Base-by-base conservation (phyloP, 2,329 filamentous ascomycete genomes). In the Eutypella sp. region DNA sequence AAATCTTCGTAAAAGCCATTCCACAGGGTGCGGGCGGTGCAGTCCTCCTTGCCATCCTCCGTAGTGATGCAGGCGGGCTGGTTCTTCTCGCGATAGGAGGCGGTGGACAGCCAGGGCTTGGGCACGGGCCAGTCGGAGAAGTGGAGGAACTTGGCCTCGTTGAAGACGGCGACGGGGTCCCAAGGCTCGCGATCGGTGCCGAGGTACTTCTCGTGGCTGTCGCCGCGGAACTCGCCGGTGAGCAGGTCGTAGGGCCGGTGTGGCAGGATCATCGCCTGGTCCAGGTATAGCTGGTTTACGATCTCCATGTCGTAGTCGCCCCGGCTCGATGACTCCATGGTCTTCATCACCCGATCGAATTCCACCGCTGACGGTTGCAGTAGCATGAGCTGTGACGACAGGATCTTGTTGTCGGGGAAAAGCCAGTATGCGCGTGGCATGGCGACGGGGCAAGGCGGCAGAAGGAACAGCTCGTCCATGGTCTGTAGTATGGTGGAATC, bases 401-500 rank as follows among this genome's bases (percentile, higher is more conserved):
- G 69, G 2, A 73, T 70, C 50, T 71, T 70, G 8, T 68, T 69
- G 1, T 72, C 67, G 0, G 76, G 76, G 5, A 77, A 70, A 2
- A 81, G 68, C 85, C 85, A 89, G 61, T 89, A 88, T 8, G 85
- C 85, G 25, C 81, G 77, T 1, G 85, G 82, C 76, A 88, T 83
- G 3, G 84, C 84, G 4, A 85, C 74, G 1, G 76, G 69, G 1
- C 76, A 73, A 1, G 68, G 60, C 0, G 85, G 85, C 1, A 85
- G 69, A 23, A 84, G 74, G 65, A 89, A 89, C 0, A 89, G 72
- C 45, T 88, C 84, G 54, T 89, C 85, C 72, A 89, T 76, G 19
- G 72, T 65, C 48, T 82, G 70, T 4, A 85, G 71, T 3, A 89
- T 66, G 1, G 77, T 77, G 19, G 79, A 71, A 57, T 89, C 84